Percentiles rank a stretch among this genome's conserved stretches.
These are phyloP conservation scores for Sphaerulina vaccinii DNA, from an alignment of 2,329 filamentous ascomycete species.

Conservation along the genomic window DNA sequence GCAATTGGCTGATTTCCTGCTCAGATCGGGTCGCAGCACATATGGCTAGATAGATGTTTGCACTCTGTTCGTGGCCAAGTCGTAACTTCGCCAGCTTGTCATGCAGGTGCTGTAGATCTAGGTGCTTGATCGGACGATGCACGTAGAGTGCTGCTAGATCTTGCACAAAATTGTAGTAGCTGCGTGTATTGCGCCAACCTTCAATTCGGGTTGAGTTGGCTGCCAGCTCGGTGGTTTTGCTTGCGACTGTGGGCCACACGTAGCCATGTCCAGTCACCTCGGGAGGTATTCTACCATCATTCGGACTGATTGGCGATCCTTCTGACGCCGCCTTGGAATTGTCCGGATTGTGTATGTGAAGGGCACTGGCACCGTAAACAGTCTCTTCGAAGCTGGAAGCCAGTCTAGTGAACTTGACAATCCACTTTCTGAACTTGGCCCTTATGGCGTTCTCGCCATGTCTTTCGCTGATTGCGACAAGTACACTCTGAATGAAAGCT, in stretches of 20 bases:
- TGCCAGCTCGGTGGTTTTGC: constrained; percentile 80
- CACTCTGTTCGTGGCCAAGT: constrained; percentile 71
- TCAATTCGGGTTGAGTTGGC: constrained; percentile 92
- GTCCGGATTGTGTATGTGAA: constrained; percentile 64
- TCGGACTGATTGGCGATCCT: constrained; percentile 18
- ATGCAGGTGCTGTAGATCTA: constrained; percentile 89
- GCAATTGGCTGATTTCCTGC: constrained; percentile 69
- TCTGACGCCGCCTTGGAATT: constrained; percentile 19
- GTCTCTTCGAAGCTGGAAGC: constrained; percentile 92
- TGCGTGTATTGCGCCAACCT: constrained; percentile 92
- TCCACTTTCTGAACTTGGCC: constrained; percentile 90
- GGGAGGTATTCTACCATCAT: constrained; percentile 22
- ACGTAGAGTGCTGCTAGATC: constrained; percentile 39
- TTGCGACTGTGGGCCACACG: constrained; percentile 83
- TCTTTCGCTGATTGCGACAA: constrained; percentile 77
- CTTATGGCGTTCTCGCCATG: constrained; percentile 88
- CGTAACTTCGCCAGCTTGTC: constrained; percentile 84
- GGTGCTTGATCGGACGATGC: constrained; percentile 63
- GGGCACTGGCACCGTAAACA: constrained; percentile 87
- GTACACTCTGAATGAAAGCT: constrained; percentile 83
- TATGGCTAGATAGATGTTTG: constrained; percentile 81
- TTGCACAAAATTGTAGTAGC: constrained; percentile 86
- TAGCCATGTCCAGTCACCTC: constrained; percentile 73
- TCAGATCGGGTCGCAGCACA: constrained; percentile 63
- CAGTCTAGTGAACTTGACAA: constrained; percentile 89